phyloP scores from a whole-genome alignment of 805 yeast genomes.

The Pichia rugopelliculosa region DNA sequence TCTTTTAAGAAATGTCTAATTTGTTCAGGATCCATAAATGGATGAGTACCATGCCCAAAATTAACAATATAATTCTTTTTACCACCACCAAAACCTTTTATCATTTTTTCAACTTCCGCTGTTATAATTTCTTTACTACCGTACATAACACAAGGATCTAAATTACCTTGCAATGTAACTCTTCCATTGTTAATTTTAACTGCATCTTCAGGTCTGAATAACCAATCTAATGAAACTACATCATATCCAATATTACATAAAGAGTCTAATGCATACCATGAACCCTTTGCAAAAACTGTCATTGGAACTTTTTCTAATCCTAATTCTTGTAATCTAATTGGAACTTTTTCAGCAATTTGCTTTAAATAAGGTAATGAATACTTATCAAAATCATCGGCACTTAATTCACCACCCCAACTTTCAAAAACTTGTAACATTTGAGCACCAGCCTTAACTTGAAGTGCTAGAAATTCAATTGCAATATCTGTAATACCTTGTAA shows the following conservation, averaged over 20 bases:
- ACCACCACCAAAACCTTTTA: constrained; percentile 88
- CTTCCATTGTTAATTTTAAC: constrained; percentile 66
- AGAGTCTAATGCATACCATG: constrained; percentile 92
- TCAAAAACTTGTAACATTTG: constrained; percentile 97
- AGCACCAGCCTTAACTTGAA: constrained; percentile 95
- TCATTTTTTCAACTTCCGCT: constrained; percentile 79
- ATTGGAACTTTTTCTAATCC: constrained; percentile 78
- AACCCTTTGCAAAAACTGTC: constrained; percentile 90
- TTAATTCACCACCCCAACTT: constrained; percentile 96
- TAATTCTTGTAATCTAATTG: constrained; percentile 58
- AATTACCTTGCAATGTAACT: constrained; percentile 85
- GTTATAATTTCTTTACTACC: constrained; percentile 81
- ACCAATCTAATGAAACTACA: constrained; percentile 91
- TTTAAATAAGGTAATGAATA: constrained; percentile 83
- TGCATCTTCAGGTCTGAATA: constrained; percentile 78
- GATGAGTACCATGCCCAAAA: constrained; percentile 98
- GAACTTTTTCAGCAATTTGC: constrained; percentile 65
- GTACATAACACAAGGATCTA: constrained; percentile 92
- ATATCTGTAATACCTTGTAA: constrained; percentile 77
- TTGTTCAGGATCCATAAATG: constrained; percentile 92
- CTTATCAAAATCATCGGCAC: constrained; percentile 80
- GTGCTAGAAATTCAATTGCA: constrained; percentile 86
- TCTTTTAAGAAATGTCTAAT: constrained; percentile 79
- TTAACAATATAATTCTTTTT: constrained; percentile 86
- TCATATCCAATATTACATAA: constrained; percentile 77